Evolutionary conservation across 2,329 filamentous ascomycete species (phyloP), one percentile per base, ranked within the genome.

Genomic region (Xylariaceae sp.): DNA sequence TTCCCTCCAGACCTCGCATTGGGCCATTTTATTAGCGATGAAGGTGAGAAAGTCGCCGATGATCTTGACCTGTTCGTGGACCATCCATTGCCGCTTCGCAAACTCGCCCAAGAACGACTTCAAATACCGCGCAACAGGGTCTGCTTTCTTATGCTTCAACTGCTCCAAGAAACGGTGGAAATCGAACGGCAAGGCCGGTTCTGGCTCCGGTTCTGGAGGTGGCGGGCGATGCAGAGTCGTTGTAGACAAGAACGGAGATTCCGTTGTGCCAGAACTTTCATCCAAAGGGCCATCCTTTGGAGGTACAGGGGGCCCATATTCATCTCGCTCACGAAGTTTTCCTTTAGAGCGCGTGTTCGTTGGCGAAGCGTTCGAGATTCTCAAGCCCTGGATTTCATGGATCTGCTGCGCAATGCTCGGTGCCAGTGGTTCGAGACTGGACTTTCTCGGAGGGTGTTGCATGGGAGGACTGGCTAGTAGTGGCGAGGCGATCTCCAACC

Each of bases 61-160:
- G 58, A 99, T 97, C 75, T 99, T 99, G 70, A 97, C 94, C 72
- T 99, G 94, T 74, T 99, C 94, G 70, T 99, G 94, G 6, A 97
- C 94, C 90, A 96, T 96, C 94, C 94, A 99, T 73, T 97, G 94
- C 63, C 92, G 91, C 77, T 97, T 99, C 29, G 86, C 91, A 73
- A 99, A 99, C 71, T 99, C 95, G 42, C 85, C 86, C 24, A 99
- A 76, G 66, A 99, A 99, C 0, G 94, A 97, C 60, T 95, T 90
- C 39, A 99, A 80, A 68, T 97, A 99, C 60, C 93, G 89, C 4
- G 95, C 95, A 2, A 99, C 93, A 1, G 95, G 94, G 66, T 99
- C 95, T n/a, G 94, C 95, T 53, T 95, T 96, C 61, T 93, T 91
- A 73, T 99, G 94, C 55, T 94, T 88, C 26, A 99, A 79, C 73